These are phyloP conservation scores for Pseudonitzschia multiseries DNA, from an alignment of 108 stramenopile genomes.

Conservation along the genomic window DNA sequence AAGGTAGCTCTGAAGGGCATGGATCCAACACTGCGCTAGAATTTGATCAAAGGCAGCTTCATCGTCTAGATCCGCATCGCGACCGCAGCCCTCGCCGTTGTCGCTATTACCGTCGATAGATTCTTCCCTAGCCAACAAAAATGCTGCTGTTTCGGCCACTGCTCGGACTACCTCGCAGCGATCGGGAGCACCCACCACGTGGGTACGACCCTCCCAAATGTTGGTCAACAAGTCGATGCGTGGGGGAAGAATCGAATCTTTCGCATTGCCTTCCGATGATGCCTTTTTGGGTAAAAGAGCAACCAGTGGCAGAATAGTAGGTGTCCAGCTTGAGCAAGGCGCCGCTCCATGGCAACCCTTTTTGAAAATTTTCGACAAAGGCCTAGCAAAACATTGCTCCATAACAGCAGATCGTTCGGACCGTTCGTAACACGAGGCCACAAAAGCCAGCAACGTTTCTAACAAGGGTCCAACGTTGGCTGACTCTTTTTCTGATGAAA, in stretches of 20 bases:
- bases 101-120: background rate
- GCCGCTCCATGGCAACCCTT: conserved; percentile 74
- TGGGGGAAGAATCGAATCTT: background rate
- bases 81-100: background rate
- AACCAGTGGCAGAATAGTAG: conserved; percentile 71
- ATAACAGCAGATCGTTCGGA: conserved; percentile 24
- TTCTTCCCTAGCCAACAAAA: conserved; percentile 48
- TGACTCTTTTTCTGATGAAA: conserved; percentile 70
- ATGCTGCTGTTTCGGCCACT: conserved; percentile 68
- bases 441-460: conserved; percentile 61
- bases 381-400: conserved; percentile 40
- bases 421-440: conserved; percentile 19
- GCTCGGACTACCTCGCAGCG: conserved; percentile 51
- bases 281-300: conserved; percentile 36
- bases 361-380: conserved; percentile 58
- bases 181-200: conserved; percentile 49
- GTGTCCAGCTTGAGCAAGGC: conserved; percentile 68
- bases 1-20: conserved; percentile 21
- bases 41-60: conserved; percentile 25
- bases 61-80: background rate
- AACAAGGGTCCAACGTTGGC: conserved; percentile 56
- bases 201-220: conserved; percentile 65
- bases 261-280: background rate
- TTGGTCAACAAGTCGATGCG: conserved; percentile 29
- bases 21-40: conserved; percentile 32